A percentile compares a stretch with the other conserved stretches of the same genome.
phyloP scores from a whole-genome alignment of 1,284 basidiomycete genomes.

The Naganishia sp. region DNA sequence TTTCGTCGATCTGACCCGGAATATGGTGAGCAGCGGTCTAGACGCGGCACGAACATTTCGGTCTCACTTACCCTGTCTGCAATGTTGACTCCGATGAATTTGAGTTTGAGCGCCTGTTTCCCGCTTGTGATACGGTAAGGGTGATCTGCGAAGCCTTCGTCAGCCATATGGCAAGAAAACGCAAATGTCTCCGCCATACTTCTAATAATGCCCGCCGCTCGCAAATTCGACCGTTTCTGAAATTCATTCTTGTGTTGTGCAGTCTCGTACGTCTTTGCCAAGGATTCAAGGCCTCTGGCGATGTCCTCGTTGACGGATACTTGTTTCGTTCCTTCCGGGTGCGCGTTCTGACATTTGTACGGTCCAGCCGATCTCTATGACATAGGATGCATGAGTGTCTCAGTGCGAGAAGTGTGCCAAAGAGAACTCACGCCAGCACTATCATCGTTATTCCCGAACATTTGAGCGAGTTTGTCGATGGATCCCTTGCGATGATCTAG shows the following conservation, averaged over 20 bases:
- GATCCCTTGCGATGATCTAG: background rate
- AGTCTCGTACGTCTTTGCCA: slow-evolving; percentile 46
- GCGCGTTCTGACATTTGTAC: slow-evolving; percentile 46
- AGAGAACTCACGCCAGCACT: background rate
- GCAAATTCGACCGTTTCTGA: slow-evolving; percentile 43
- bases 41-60: background rate
- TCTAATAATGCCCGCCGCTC: slow-evolving; percentile 45
- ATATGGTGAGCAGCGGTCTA: background rate
- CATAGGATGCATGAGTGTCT: no score
- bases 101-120: slow-evolving; percentile 65
- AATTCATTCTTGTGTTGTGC: slow-evolving; percentile 46
- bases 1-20: slow-evolving; percentile 48
- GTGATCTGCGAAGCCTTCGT: slow-evolving; percentile 54
- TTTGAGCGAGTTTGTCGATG: background rate
- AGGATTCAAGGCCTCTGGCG: slow-evolving; percentile 47
- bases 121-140: slow-evolving; percentile 64
- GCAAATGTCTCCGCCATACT: slow-evolving; percentile 34
- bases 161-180: background rate
- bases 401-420: no score
- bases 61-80: slow-evolving; percentile 65
- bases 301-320: slow-evolving; percentile 48
- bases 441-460: background rate
- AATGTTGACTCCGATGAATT: slow-evolving; percentile 71
- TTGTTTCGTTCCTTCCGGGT: slow-evolving; percentile 37
- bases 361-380: slow-evolving; percentile 16